Conservation (phyloP, 2,329 filamentous ascomycete species). For the Chrysoporthe deuterocubensis region DNA sequence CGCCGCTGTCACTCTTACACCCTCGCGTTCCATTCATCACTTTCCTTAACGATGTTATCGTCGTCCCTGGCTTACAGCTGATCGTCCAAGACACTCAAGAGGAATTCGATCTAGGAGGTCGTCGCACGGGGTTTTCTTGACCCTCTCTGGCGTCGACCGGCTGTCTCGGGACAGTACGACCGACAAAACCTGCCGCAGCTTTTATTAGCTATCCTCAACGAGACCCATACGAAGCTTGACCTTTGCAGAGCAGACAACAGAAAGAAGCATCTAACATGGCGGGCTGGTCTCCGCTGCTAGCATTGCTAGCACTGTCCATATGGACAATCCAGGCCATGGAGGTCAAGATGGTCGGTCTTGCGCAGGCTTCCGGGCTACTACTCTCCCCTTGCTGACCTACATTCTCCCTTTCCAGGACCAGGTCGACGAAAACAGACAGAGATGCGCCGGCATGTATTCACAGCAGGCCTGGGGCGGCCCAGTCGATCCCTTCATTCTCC, state of each 20-base stretch:
- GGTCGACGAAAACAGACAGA: conserved; percentile 75
- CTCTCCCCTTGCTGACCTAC: conserved; percentile 19
- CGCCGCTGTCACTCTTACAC: conserved; percentile 6
- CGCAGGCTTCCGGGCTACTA: conserved; percentile 5
- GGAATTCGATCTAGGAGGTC: neutral
- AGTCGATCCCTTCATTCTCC: conserved; percentile 85
- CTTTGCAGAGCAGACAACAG: conserved; percentile 11
- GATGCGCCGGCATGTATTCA: conserved; percentile 93
- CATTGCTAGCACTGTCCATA: conserved; percentile 57
- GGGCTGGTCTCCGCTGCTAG: conserved; percentile 54
- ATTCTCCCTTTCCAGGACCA: conserved; percentile 62
- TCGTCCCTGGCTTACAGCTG: neutral
- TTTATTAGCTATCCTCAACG: neutral
- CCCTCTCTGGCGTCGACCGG: neutral
- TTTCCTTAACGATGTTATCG: conserved; percentile 6
- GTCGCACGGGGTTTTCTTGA: neutral
- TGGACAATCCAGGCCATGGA: conserved; percentile 61
- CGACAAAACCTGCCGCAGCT: conserved; percentile 1
- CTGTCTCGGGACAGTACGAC: neutral
- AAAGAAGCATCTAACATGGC: conserved; percentile 51
- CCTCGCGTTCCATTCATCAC: conserved; percentile 9
- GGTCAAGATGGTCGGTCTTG: conserved; percentile 55
- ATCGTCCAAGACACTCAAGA: neutral
- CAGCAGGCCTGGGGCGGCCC: conserved; percentile 85
- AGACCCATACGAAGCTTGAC: neutral